phyloP scores from a whole-genome alignment of 805 yeast genomes.

The Schwanniomyces vanrijiae region DNA sequence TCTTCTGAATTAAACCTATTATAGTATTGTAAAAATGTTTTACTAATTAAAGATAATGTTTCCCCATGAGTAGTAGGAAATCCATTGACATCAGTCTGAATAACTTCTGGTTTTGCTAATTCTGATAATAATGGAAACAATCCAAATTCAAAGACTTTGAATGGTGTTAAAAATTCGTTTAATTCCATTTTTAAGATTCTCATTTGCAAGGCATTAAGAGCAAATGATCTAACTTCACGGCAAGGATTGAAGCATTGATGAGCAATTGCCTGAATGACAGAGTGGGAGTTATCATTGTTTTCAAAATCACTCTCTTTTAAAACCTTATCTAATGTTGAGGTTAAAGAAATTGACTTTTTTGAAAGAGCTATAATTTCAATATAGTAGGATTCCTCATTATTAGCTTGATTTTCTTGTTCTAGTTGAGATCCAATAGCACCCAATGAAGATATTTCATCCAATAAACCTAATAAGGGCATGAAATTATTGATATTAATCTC shows the following conservation, averaged over 20 bases:
- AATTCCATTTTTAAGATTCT: constrained; percentile 44
- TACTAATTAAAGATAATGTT: constrained; percentile 65
- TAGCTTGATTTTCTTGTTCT: constrained; percentile 56
- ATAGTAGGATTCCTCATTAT: constrained; percentile 46
- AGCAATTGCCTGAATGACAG: constrained; percentile 78
- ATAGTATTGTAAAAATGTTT: constrained; percentile 41
- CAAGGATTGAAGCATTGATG: constrained; percentile 91
- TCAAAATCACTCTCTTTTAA: constrained; percentile 32
- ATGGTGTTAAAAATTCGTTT: constrained; percentile 42
- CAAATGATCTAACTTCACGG: constrained; percentile 66
- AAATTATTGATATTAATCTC: constrained; percentile 52
- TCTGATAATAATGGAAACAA: constrained; percentile 72
- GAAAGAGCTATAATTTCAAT: constrained; percentile 57
- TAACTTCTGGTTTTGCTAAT: constrained; percentile 61
- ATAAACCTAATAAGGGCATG: constrained; percentile 64
- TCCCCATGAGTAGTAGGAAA: constrained; percentile 67
- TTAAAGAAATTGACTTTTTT: constrained; percentile 59
- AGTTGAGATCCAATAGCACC: constrained; percentile 79
- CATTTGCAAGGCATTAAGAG: constrained; percentile 59
- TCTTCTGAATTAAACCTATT: constrained; percentile 23
- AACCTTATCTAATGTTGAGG: constrained; percentile 48
- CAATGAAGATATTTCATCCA: constrained; percentile 78
- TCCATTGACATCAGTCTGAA: constrained; percentile 58
- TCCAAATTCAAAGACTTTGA: constrained; percentile 67
- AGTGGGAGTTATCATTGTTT: constrained; percentile 45